A percentile compares a stretch with the other conserved stretches of the same genome.
These are phyloP conservation scores for Oryza meyeriana DNA, from an alignment of 176 grass and related monocot genomes.

Conservation along the genomic window DNA sequence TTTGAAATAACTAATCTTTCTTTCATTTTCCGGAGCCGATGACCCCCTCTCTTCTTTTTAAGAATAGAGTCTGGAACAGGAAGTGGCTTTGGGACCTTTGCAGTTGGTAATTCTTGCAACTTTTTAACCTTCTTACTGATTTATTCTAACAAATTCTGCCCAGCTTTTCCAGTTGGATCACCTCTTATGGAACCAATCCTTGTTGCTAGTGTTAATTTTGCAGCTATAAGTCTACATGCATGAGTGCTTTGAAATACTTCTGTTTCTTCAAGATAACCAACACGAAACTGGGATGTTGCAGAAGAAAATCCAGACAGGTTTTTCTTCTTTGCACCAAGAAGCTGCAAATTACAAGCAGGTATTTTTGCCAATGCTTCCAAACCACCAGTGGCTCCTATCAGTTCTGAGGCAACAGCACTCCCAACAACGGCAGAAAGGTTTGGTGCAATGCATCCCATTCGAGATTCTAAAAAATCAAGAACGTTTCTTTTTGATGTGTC, in stretches of 20 bases:
- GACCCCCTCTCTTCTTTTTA: constrained; percentile 82
- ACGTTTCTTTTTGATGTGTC: constrained; percentile 79
- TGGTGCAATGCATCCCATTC: constrained; percentile 81
- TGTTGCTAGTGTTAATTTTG: constrained; percentile 78
- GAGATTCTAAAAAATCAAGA: constrained; percentile 77
- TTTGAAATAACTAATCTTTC: constrained; percentile 47
- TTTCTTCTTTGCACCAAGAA: constrained; percentile 74
- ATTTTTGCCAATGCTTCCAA: constrained; percentile 72
- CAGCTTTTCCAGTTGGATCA: constrained; percentile 79
- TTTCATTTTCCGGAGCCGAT: constrained; percentile 77
- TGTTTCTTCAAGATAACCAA: constrained; percentile 81
- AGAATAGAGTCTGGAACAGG: constrained; percentile 67
- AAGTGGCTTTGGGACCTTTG: constrained; percentile 75
- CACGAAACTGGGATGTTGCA: constrained; percentile 58
- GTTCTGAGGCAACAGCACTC: constrained; percentile 72
- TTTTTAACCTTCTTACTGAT: constrained; percentile 70
- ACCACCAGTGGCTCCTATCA: constrained; percentile 76
- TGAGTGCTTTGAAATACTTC: constrained; percentile 80
- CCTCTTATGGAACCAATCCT: constrained; percentile 73
- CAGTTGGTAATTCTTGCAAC: constrained; percentile 76
- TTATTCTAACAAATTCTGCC: constrained; percentile 63
- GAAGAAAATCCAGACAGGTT: constrained; percentile 75
- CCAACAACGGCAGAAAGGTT: constrained; percentile 80
- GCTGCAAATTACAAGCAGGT: constrained; percentile 83
- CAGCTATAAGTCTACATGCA: constrained; percentile 60